Conservation (phyloP, 805 yeast genomes). For the Candida verbasci region DNA sequence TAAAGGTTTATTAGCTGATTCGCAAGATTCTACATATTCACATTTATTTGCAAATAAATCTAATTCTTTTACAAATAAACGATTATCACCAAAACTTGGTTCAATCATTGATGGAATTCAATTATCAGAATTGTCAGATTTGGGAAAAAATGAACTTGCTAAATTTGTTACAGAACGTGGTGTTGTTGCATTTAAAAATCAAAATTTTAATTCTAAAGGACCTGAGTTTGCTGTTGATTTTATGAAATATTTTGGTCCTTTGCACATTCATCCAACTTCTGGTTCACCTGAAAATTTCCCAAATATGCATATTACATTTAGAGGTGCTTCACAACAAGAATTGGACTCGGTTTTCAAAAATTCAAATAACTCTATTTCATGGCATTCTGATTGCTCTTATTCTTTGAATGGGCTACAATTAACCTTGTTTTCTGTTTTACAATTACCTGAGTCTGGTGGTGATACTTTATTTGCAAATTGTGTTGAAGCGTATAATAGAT, state of each 20-base stretch:
- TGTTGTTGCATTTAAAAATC: slow-evolving; percentile 30
- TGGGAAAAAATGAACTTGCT: slow-evolving; percentile 31
- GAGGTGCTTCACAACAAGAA: slow-evolving; percentile 26
- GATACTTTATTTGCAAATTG: slow-evolving; percentile 35
- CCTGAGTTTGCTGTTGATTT: slow-evolving; percentile 36
- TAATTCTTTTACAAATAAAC: slow-evolving; percentile 13
- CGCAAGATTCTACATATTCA: slow-evolving; percentile 10
- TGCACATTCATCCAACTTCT: slow-evolving; percentile 20
- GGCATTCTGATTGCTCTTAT: slow-evolving; percentile 36
- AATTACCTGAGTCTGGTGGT: slow-evolving; percentile 35
- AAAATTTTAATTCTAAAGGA: slow-evolving; percentile 32
- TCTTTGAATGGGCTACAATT: slow-evolving; percentile 33
- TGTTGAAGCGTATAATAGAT: slow-evolving; percentile 32
- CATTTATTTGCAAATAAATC: slow-evolving; percentile 16
- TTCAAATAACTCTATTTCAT: slow-evolving; percentile 26
- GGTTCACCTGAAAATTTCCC: slow-evolving; percentile 24
- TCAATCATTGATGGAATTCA: slow-evolving; percentile 26
- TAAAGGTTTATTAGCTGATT: slow-evolving; percentile 23
- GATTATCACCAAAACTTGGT: slow-evolving; percentile 30
- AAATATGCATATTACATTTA: slow-evolving; percentile 31
- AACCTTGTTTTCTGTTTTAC: slow-evolving; percentile 30
- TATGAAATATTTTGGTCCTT: slow-evolving; percentile 16
- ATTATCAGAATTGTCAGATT: slow-evolving; percentile 20
- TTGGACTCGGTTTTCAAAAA: slow-evolving; percentile 22
- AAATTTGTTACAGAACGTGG: slow-evolving; percentile 29